Evolutionary conservation across 2,329 filamentous ascomycete species (phyloP).

Genomic region (Claviceps fusiformis): DNA sequence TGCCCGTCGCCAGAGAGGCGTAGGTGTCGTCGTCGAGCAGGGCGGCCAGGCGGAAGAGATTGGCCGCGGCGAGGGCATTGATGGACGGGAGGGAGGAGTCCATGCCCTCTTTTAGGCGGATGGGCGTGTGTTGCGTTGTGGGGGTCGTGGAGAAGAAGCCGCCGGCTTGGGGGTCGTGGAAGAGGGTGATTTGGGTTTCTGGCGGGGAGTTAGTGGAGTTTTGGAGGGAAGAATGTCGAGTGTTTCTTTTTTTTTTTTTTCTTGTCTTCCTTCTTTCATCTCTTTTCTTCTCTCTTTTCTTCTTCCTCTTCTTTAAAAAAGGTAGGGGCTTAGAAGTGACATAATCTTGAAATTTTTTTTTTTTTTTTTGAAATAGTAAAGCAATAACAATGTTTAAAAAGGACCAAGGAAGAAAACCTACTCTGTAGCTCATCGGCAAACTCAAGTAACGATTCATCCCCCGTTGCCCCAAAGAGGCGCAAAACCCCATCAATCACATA

Average conservation of each 20-base stretch:
- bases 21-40: constrained; percentile 55
- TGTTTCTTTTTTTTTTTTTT: too few relatives aligned
- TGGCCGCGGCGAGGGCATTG: constrained; percentile 76
- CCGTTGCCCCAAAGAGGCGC: constrained; percentile 72
- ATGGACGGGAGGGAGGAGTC: constrained; percentile 82
- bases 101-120: constrained; percentile 90
- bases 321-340: too few relatives aligned
- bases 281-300: too few relatives aligned
- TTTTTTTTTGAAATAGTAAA: too few relatives aligned
- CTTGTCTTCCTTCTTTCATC: too few relatives aligned
- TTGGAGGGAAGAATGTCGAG: neutral
- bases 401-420: constrained; percentile 21
- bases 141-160: constrained; percentile 63
- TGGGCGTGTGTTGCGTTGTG: constrained; percentile 54
- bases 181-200: constrained; percentile 62
- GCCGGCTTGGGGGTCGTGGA: constrained; percentile 54
- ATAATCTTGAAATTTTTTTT: too few relatives aligned
- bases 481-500: constrained; percentile 74
- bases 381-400: too few relatives aligned
- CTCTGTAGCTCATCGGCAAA: constrained; percentile 75
- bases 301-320: too few relatives aligned
- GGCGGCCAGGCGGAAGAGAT: constrained; percentile 67
- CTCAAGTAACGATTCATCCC: constrained; percentile 58
- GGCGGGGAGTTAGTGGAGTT: constrained; percentile 1
- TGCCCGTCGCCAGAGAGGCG: constrained; percentile 52